phyloP scores from a whole-genome alignment of 202 grass and related monocot species.

The Eragrostis tef region DNA sequence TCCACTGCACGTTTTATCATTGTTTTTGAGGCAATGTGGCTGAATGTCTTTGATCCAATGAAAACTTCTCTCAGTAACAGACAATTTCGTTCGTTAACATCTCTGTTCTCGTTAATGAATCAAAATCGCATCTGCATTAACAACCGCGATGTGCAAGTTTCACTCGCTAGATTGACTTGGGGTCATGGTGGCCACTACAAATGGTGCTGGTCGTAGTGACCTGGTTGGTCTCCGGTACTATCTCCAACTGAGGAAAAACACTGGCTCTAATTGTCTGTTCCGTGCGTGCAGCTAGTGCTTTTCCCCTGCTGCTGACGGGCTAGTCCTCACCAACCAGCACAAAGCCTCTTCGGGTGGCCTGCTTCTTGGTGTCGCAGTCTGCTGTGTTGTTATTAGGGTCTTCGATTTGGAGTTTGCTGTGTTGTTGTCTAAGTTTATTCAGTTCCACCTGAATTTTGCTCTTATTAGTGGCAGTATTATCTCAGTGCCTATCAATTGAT shows the following conservation, averaged over 20 bases:
- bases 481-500: not conserved
- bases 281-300: slow-evolving; percentile 36
- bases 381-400: slow-evolving; percentile 5
- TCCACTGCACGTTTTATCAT: too few relatives aligned
- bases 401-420: not conserved
- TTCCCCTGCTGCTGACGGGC: slow-evolving; percentile 20
- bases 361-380: slow-evolving; percentile 37
- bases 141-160: slow-evolving; percentile 22
- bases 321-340: slow-evolving; percentile 45
- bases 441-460: not conserved
- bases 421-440: not conserved
- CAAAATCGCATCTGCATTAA: slow-evolving; percentile 20
- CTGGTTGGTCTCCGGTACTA: slow-evolving; percentile 28
- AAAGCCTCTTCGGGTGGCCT: not conserved
- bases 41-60: slow-evolving; percentile 22
- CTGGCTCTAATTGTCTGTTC: slow-evolving; percentile 17
- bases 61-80: not conserved
- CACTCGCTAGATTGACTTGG: slow-evolving; percentile 8
- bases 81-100: slow-evolving; percentile 18
- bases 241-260: not conserved
- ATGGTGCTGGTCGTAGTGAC: not conserved
- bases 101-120: slow-evolving; percentile 8
- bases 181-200: slow-evolving; percentile 7
- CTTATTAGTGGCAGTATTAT: not conserved
- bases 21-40: not conserved